Base-by-base conservation (phyloP, 768 basidiomycete genomes). In the Strobilomyces dryophilus region DNA sequence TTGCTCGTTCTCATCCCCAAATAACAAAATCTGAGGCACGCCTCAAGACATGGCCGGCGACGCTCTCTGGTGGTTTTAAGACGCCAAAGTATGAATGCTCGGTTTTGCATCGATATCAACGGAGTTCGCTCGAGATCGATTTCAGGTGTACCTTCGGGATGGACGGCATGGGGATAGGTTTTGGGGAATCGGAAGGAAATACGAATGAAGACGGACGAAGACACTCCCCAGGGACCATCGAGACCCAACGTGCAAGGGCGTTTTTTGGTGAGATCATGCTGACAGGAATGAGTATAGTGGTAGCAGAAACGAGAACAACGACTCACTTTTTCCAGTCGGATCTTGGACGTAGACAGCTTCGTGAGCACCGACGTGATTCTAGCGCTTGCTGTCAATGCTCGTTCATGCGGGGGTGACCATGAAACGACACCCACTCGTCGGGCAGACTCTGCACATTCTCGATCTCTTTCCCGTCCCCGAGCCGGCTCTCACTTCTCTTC, bases 221-320 rank as follows among this genome's bases (percentile, higher is more conserved):
- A 81, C 51, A 87, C 87, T n/a, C 89, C 92, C 93, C 93, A 95
- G 3, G 92, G 93, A 2, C 91, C 91, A 57, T 91, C 84, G 40
- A 98, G 73, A 5, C 92, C 89, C 44, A 97, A 76, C 2, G 92
- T 93, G 60, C 91, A 90, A 14, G 83, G 87, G 10, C 92, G 82
- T 60, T 79, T 83, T 65, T 87, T 88, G 8, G 76, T 75, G 36
- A 88, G 72, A 50, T 89, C 87, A 42, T 82, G 81, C 85, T 87
- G 57, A 3, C 46, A 45, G 39, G 43, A 17, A 29, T 59, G 7
- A 58, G 65, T 24, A 24, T n/a, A 8, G 18, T 41, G 7, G 31
- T 11, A 39, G 31, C 15, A 61, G 47, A 39, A 21, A 48, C 34
- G 5, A 42, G 31, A 44, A 17, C n/a, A 45, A 9, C 27, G 27